A percentile compares a stretch with the other conserved stretches of the same genome.
phyloP scores from a whole-genome alignment of 176 grass and related monocot genomes.

The Dendrocalamus sinicus region DNA sequence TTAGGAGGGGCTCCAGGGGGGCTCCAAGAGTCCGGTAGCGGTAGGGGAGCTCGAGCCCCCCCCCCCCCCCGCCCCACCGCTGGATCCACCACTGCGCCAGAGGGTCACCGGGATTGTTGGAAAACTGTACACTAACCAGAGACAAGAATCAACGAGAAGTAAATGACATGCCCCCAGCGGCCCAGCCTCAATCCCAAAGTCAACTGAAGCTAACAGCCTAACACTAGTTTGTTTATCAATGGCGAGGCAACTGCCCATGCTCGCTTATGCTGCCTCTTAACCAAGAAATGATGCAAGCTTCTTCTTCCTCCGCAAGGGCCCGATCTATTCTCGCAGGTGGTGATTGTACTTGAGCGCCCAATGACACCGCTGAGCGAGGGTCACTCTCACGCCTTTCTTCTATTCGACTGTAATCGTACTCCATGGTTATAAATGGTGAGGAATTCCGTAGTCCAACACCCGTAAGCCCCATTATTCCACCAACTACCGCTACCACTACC shows the following conservation, averaged over 20 bases:
- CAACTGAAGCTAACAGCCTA: conserved; percentile 57
- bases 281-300: conserved; percentile 57
- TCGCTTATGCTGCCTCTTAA: conserved; percentile 93
- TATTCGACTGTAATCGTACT: conserved; percentile 80
- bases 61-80: too few relatives aligned
- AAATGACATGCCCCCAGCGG: conserved; percentile 17
- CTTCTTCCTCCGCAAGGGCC: conserved; percentile 67
- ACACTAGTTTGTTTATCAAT: conserved; percentile 55
- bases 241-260: conserved; percentile 59
- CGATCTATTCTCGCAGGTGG: conserved; percentile 69
- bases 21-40: too few relatives aligned
- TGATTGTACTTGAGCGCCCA: conserved; percentile 42
- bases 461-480: conserved; percentile 57
- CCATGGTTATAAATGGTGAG: conserved; percentile 86
- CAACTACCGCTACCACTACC: conserved; percentile 59
- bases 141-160: conserved; percentile 43
- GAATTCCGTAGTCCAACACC: conserved; percentile 47
- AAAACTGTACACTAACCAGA: conserved; percentile 69
- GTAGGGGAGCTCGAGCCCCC: too few relatives aligned
- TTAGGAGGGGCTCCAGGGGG: too few relatives aligned
- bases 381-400: conserved; percentile 51
- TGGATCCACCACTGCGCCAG: too few relatives aligned
- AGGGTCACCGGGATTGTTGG: conserved; percentile 38
- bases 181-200: conserved; percentile 53
- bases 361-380: conserved; percentile 45